Evolutionary conservation across 2,329 filamentous ascomycete species (phyloP), one percentile per base, ranked within the genome.

Genomic region (Spiromastix sp.): DNA sequence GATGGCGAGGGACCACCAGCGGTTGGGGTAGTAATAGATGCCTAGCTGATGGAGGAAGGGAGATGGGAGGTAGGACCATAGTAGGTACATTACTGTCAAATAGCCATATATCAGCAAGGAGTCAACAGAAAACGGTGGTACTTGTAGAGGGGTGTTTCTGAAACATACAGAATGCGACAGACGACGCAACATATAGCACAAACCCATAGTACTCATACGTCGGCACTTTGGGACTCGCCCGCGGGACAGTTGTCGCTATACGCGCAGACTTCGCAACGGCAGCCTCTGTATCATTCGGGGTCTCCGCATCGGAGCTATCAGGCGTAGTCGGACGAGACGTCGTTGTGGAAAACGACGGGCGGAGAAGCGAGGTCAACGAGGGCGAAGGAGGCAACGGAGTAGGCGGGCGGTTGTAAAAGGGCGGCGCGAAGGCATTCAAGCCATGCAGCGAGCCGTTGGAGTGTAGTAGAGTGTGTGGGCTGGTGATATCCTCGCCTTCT

Each of bases 151-250:
- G n/a, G n/a, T n/a, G n/a, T n/a, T n/a, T n/a, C n/a, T n/a, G n/a
- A 56, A 76, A 81, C 52, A 74, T 70, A 54, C 81, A 67, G 56
- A 96, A 96, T 2, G 77, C 77, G 34, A 91, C 68, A 15, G 80
- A 85, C 42, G 81, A 87, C 54, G 89, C 85, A 25, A 98, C 72
- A 64, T 98, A 96, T 32, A 98, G 74, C 36, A 93, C 89, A 63
- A 98, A 98, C 56, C 91, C 91, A 58, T 96, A 96, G 73, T 96
- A 98, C 57, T 98, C 91, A 65, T 98, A 96, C 0, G 91, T 98
- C n/a, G 91, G 91, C 2, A 98, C 87, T 55, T 91, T 86, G 2
- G 91, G 91, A 36, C 81, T 81, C 2, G 86, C 87, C 37, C 85
- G 81, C 4, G 87, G 85, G 12, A 94, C 76, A 2, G 73, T 79